Evolutionary conservation across 108 stramenopile species (phyloP).

Genomic region (Pseudonitzschia multiseries): DNA sequence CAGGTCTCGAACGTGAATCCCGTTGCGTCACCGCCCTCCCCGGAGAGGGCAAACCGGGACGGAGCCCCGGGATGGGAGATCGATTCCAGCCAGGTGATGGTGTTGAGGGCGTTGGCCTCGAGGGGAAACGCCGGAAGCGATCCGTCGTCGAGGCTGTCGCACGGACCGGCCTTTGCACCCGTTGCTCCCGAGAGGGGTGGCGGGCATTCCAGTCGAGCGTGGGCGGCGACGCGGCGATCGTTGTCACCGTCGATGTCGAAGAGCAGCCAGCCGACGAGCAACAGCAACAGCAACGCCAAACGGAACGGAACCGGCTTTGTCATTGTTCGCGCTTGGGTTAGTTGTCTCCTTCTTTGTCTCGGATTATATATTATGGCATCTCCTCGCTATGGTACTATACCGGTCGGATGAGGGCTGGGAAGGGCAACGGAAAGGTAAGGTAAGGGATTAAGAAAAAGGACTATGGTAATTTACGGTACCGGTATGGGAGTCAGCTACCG

Average conservation of each 20-base stretch:
- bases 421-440: too few relatives aligned
- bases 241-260: not conserved
- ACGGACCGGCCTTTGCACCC: conserved; percentile 11
- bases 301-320: too few relatives aligned
- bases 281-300: too few relatives aligned
- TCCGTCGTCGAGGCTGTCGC: conserved; percentile 7
- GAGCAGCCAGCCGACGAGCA: not conserved
- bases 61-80: conserved; percentile 16
- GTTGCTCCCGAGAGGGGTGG: conserved; percentile 12
- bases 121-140: conserved; percentile 5
- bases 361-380: too few relatives aligned
- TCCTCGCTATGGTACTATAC: too few relatives aligned
- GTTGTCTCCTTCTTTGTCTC: too few relatives aligned
- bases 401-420: too few relatives aligned
- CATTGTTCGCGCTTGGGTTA: too few relatives aligned
- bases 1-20: conserved; percentile 33
- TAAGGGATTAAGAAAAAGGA: too few relatives aligned
- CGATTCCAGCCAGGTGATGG: conserved; percentile 15
- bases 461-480: too few relatives aligned
- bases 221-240: not conserved
- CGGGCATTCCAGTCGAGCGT: conserved; percentile 19
- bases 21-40: not conserved
- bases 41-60: conserved; percentile 10
- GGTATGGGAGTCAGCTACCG: too few relatives aligned
- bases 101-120: conserved; percentile 21